Conservation (phyloP, 257 asterid genomes). For the Solanum appendiculatum region DNA sequence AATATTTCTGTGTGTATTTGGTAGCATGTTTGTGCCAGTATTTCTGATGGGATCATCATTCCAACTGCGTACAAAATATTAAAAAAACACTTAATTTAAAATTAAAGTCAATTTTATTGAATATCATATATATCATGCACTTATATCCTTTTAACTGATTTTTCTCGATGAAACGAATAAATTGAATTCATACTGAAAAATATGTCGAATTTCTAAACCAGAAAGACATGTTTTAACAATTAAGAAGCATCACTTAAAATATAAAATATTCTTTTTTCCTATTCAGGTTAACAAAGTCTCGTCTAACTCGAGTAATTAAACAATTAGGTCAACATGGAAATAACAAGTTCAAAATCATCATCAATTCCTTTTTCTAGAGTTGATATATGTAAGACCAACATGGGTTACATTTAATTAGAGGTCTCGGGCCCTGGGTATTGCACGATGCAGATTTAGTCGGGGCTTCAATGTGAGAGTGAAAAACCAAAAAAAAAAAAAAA, state of each 20-base stretch:
- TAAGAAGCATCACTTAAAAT: not conserved
- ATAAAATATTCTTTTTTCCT: not conserved
- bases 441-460: not conserved
- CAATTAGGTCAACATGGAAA: not conserved
- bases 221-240: not conserved
- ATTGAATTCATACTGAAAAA: not conserved
- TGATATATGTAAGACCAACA: too few relatives aligned
- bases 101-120: not conserved
- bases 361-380: not conserved
- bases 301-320: not conserved
- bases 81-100: not conserved
- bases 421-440: too few relatives aligned
- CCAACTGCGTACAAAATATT: not conserved
- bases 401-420: too few relatives aligned
- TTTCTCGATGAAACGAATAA: not conserved
- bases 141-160: not conserved
- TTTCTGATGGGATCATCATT: not conserved
- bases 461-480: too few relatives aligned
- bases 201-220: not conserved
- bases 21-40: not conserved
- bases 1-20: not conserved
- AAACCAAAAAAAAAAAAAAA: too few relatives aligned
- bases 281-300: not conserved
- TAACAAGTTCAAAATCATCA: not conserved
- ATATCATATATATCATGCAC: not conserved